A percentile compares a stretch with the other conserved stretches of the same genome.
phyloP scores from a whole-genome alignment of 23 red algal species.

The Gracilaria domingensis region DNA sequence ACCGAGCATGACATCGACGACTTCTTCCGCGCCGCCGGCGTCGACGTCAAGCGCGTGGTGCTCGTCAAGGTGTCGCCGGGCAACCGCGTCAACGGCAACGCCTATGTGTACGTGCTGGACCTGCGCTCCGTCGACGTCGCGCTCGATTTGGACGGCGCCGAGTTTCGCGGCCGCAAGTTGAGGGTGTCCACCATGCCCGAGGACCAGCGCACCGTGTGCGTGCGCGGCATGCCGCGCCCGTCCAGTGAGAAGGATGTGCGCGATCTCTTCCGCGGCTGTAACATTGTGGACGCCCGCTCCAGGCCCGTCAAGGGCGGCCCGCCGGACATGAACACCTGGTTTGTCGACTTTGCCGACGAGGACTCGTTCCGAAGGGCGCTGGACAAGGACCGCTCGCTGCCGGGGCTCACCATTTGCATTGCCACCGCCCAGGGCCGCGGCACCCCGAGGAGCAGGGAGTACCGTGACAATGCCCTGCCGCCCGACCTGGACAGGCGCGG shows the following conservation, averaged over 20 bases:
- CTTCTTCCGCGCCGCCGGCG: slow-evolving; percentile 64
- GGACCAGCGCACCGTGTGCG: slow-evolving; percentile 67
- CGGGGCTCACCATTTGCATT: slow-evolving; percentile 71
- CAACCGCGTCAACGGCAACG: slow-evolving; percentile 67
- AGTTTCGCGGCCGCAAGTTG: slow-evolving; percentile 49
- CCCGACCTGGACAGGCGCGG: background rate
- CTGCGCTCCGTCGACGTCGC: slow-evolving; percentile 55
- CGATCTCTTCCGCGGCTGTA: slow-evolving; percentile 56
- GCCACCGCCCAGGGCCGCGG: slow-evolving; percentile 65
- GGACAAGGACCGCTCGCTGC: slow-evolving; percentile 58
- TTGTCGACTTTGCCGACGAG: slow-evolving; percentile 72
- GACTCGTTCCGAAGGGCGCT: slow-evolving; percentile 41
- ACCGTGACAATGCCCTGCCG: slow-evolving; percentile 12
- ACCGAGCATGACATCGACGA: slow-evolving; percentile 58
- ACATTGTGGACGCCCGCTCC: slow-evolving; percentile 46
- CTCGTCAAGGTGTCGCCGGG: slow-evolving; percentile 60
- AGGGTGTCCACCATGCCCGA: slow-evolving; percentile 62
- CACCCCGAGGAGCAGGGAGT: background rate
- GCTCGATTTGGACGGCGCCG: slow-evolving; percentile 45
- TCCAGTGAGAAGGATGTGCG: slow-evolving; percentile 34
- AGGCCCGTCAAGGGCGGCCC: slow-evolving; percentile 62
- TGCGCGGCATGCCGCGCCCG: slow-evolving; percentile 47
- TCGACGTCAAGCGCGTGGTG: slow-evolving; percentile 42
- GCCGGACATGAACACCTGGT: slow-evolving; percentile 70
- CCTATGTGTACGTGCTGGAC: slow-evolving; percentile 54